These are phyloP conservation scores for Melocanna baccifera DNA, from an alignment of 176 grass and related monocot genomes.

Conservation along the genomic window DNA sequence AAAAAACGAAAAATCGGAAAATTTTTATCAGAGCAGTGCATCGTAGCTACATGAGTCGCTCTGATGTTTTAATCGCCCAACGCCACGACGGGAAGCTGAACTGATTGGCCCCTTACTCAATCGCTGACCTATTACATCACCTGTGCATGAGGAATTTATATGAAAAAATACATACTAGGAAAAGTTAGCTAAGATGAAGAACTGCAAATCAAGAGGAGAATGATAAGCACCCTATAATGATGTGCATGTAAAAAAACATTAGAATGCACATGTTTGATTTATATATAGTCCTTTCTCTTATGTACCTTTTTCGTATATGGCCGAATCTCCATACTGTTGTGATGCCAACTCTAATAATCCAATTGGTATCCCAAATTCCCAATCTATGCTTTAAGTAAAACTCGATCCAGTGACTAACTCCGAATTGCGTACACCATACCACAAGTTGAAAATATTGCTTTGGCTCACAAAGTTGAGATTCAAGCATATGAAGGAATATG, in stretches of 20 bases:
- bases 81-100: too few species aligned
- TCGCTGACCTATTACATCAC: conserved; percentile 42
- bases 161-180: neutral
- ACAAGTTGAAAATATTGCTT: too few species aligned
- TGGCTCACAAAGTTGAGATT: too few species aligned
- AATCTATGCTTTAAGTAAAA: conserved; percentile 72
- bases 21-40: too few species aligned
- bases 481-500: too few species aligned
- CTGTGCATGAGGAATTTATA: neutral
- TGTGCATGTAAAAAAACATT: neutral
- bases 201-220: neutral
- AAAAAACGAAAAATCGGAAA: too few species aligned
- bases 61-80: too few species aligned
- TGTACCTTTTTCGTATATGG: conserved; percentile 69
- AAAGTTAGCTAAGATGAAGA: neutral
- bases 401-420: conserved; percentile 51
- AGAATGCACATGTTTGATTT: neutral
- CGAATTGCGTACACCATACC: too few species aligned
- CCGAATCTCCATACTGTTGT: conserved; percentile 52
- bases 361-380: conserved; percentile 49
- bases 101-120: too few species aligned
- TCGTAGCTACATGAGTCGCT: too few species aligned
- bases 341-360: conserved; percentile 37
- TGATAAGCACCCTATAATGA: neutral
- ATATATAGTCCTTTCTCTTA: neutral